phyloP scores from a whole-genome alignment of 345 rosid genomes.

The Melaleuca alternifolia region DNA sequence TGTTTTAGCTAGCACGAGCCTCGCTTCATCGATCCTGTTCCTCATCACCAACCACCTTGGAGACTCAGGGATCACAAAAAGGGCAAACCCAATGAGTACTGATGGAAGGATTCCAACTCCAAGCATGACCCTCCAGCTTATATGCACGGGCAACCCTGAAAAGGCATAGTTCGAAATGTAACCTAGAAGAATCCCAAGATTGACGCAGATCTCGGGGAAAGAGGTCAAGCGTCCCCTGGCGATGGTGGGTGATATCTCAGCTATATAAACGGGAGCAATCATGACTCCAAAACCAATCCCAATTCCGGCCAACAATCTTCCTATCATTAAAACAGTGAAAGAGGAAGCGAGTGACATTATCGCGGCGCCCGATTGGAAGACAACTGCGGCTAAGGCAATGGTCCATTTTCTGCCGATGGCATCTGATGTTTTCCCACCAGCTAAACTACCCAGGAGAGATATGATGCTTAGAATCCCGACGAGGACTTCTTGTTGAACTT shows the following conservation, averaged over 20 bases:
- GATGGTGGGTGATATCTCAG: constrained; percentile 13
- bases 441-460: constrained; percentile 81
- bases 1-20: constrained; percentile 36
- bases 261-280: neutral
- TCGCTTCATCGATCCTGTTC: constrained; percentile 38
- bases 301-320: constrained; percentile 37
- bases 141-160: constrained; percentile 28
- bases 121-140: constrained; percentile 58
- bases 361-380: constrained; percentile 65
- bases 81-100: constrained; percentile 34
- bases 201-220: constrained; percentile 57
- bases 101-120: constrained; percentile 54
- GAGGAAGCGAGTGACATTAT: constrained; percentile 73
- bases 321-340: constrained; percentile 39
- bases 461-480: constrained; percentile 72
- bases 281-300: constrained; percentile 12
- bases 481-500: constrained; percentile 72
- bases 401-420: constrained; percentile 85
- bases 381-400: constrained; percentile 69
- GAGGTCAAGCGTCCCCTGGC: constrained; percentile 51
- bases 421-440: constrained; percentile 81
- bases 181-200: constrained; percentile 59
- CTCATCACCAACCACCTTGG: constrained; percentile 63
- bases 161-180: constrained; percentile 50
- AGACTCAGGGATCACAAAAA: constrained; percentile 54